These are phyloP conservation scores for Aspergillus oerlinghausenensis DNA, from an alignment of 2,329 filamentous ascomycete species.

Conservation along the genomic window DNA sequence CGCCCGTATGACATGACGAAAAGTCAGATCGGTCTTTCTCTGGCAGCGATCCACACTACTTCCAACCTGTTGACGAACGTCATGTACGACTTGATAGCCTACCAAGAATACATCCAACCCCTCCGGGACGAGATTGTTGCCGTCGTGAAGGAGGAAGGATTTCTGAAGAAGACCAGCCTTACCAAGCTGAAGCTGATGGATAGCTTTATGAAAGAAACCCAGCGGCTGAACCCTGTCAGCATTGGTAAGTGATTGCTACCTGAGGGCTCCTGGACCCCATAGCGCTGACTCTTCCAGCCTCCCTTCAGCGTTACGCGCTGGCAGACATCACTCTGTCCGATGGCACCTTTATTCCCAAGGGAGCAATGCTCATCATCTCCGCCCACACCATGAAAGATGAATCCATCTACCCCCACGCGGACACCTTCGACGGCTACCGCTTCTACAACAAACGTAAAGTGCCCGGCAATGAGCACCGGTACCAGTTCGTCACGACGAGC, in stretches of 20 bases:
- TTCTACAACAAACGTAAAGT: conserved; percentile 29
- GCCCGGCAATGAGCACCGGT: conserved; percentile 26
- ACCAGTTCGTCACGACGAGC: conserved; percentile 29
- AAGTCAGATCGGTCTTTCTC: conserved; percentile 23
- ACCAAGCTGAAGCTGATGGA: conserved; percentile 33
- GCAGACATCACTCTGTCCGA: conserved; percentile 25
- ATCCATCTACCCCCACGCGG: conserved; percentile 22
- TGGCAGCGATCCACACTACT: conserved; percentile 33
- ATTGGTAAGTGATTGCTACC: conserved; percentile 19
- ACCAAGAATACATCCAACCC: conserved; percentile 49
- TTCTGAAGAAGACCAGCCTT: conserved; percentile 29
- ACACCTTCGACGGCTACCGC: conserved; percentile 31
- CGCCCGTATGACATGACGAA: conserved; percentile 12
- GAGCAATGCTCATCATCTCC: conserved; percentile 22
- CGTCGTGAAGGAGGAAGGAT: conserved; percentile 40
- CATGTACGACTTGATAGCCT: conserved; percentile 50
- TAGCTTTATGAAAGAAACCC: conserved; percentile 33
- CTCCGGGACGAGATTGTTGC: conserved; percentile 50
- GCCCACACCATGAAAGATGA: conserved; percentile 25
- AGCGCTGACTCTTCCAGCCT: conserved; percentile 10
- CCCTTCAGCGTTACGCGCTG: conserved; percentile 22
- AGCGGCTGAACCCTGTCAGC: conserved; percentile 24
- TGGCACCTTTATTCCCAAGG: conserved; percentile 27
- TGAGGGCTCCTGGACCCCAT: not conserved
- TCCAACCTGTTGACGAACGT: conserved; percentile 41